A percentile compares a stretch with the other conserved stretches of the same genome.
phyloP scores from a whole-genome alignment of 208 protist genomes.

The Trypanosoma melophagium region DNA sequence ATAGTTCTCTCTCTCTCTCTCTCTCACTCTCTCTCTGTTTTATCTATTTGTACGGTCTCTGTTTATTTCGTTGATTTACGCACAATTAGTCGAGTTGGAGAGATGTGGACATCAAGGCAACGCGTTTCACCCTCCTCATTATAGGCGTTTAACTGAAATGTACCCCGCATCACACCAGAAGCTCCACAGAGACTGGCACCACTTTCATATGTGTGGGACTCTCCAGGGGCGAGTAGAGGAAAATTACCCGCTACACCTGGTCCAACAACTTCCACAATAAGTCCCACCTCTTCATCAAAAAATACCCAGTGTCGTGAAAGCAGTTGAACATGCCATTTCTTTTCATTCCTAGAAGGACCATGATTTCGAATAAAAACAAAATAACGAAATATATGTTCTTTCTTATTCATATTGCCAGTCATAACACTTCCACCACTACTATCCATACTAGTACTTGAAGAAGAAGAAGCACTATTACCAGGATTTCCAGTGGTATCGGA shows the following conservation, averaged over 20 bases:
- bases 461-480: no score
- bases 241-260: conserved; percentile 81
- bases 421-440: not conserved
- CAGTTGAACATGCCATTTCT: conserved; percentile 76
- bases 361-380: conserved; percentile 79
- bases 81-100: conserved; percentile 59
- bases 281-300: conserved; percentile 40
- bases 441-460: not conserved
- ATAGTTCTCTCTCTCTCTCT: not conserved
- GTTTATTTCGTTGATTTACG: not conserved
- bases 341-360: conserved; percentile 48
- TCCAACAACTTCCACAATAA: conserved; percentile 66
- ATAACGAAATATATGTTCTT: conserved; percentile 72
- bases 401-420: not conserved
- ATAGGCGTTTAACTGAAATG: conserved; percentile 81
- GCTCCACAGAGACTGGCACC: conserved; percentile 54
- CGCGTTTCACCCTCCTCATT: conserved; percentile 68
- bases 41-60: not conserved
- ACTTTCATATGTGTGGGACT: conserved; percentile 75
- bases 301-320: conserved; percentile 78
- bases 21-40: not conserved
- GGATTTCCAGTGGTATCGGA: not conserved
- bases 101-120: conserved; percentile 68
- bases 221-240: conserved; percentile 65
- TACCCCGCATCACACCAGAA: conserved; percentile 75